Base-by-base conservation (phyloP, 2,329 filamentous ascomycete genomes). In the Colletotrichum liriopes region DNA sequence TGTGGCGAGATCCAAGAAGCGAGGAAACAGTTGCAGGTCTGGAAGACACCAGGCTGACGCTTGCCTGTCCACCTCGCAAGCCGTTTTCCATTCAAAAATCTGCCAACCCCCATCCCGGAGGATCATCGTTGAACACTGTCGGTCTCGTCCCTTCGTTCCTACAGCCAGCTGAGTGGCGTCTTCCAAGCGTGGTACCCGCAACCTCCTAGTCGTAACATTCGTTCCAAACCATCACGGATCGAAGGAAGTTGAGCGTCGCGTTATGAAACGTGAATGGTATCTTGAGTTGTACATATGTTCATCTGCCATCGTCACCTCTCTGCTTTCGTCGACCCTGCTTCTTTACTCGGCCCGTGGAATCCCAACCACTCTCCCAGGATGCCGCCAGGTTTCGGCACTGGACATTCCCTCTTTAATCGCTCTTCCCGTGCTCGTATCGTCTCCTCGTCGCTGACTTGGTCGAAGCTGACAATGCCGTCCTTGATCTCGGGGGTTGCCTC, bases 311-410 rank as follows among this genome's bases (percentile, higher is more conserved):
- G 67, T 71, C 61, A 67, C 62, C 61, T 66, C 18, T 55, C 67
- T 45, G 43, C 39, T 43, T 52, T 39, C n/a, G 69, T 35, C 8
- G 61, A 37, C 39, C 47, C 66, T 32, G 63, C 55, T 45, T 41
- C 71, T 35, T 74, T 73, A 45, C 45, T 74, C 52, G 70, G 67
- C 20, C 68, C 73, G 76, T 87, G 88, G 79, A 96, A 93, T 0
- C 94, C 94, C 73, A 96, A 83, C 76, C 96, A 86, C 78, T 93
- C 89, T 16, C 93, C 94, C 56, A 97, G 83, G 43, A 95, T 83
- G 3, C 95, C 95, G 41, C 91, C 88, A 0, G 96, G 96, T 82
- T 98, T 98, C 6, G 96, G 96, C 16, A 99, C 91, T 0, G 96
- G 96, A 79, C 96, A 99, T 80, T 97, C 94, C 77, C 94, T 89